Percentiles rank a stretch among this genome's conserved stretches.
phyloP scores from a whole-genome alignment of 768 basidiomycete species.

The Lyophyllum decastes region DNA sequence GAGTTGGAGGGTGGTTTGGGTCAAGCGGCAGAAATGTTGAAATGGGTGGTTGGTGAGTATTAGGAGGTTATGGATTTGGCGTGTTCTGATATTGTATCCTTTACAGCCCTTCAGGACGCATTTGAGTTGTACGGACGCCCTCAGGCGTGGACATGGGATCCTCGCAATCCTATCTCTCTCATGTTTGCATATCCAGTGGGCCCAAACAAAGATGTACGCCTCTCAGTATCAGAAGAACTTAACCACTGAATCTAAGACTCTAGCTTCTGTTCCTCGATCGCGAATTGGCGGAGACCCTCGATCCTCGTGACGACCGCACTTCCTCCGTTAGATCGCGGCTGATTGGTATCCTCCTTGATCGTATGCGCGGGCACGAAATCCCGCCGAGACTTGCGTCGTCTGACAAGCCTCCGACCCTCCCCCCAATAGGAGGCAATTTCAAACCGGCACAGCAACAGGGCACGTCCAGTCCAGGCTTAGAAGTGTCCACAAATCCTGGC shows the following conservation, averaged over 20 bases:
- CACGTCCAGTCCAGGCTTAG: conserved; percentile 2
- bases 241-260: conserved; percentile 12
- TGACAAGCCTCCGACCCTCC: conserved; percentile 35
- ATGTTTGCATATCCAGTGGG: conserved; percentile 97
- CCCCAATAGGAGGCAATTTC: conserved; percentile 29
- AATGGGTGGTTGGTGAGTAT: conserved; percentile 82
- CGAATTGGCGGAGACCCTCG: conserved; percentile 75
- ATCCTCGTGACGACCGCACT: conserved; percentile 78
- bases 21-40: conserved; percentile 82
- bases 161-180: conserved; percentile 74
- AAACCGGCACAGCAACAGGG: conserved; percentile 13
- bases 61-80: not conserved
- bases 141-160: conserved; percentile 86
- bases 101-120: conserved; percentile 76
- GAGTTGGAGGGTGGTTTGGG: conserved; percentile 66
- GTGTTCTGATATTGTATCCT: conserved; percentile 13
- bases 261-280: conserved; percentile 88
- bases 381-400: conserved; percentile 15
- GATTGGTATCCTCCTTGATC: conserved; percentile 59
- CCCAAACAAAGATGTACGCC: conserved; percentile 74
- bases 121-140: conserved; percentile 91
- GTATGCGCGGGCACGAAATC: conserved; percentile 50
- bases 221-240: conserved; percentile 1
- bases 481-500: conserved; percentile 12
- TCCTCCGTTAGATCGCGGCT: conserved; percentile 66